These are phyloP conservation scores for Wallemia ichthyophaga DNA, from an alignment of 1,284 basidiomycete genomes.

Conservation along the genomic window DNA sequence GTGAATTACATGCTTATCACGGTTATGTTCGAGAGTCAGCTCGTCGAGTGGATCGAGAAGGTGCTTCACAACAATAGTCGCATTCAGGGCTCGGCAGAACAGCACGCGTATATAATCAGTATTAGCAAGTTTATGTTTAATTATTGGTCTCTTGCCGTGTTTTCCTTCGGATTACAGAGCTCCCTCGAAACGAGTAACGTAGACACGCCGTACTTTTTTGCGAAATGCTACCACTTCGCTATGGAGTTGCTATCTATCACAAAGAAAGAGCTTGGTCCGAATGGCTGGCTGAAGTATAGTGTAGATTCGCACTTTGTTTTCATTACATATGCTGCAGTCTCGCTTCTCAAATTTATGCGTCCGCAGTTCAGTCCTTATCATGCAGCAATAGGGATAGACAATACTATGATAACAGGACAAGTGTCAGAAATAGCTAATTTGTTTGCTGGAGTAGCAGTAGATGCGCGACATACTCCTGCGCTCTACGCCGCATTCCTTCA, in stretches of 20 bases:
- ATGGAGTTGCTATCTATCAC: slow-evolving; percentile 7
- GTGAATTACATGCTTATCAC: slow-evolving; percentile 59
- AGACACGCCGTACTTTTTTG: slow-evolving; percentile 12
- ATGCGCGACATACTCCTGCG: slow-evolving; percentile 47
- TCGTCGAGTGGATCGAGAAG: slow-evolving; percentile 30
- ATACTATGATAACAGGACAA: slow-evolving; percentile 30
- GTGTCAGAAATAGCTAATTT: slow-evolving; percentile 51
- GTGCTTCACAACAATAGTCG: slow-evolving; percentile 6
- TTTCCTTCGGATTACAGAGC: slow-evolving; percentile 83
- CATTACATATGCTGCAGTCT: slow-evolving; percentile 59
- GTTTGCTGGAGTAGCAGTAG: slow-evolving; percentile 40
- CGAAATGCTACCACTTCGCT: slow-evolving; percentile 13
- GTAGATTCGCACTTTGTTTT: slow-evolving; percentile 79
- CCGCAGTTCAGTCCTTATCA: slow-evolving; percentile 11
- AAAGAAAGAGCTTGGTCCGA: slow-evolving; percentile 36
- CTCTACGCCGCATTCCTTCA: slow-evolving; percentile 61
- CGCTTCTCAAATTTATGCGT: slow-evolving; percentile 42
- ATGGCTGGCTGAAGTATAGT: slow-evolving; percentile 47
- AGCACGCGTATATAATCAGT: slow-evolving; percentile 22
- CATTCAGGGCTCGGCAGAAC: slow-evolving; percentile 3
- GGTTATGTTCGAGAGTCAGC: slow-evolving; percentile 52
- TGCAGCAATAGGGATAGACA: slow-evolving; percentile 4
- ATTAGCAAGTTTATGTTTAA: slow-evolving; percentile 47
- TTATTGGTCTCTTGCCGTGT: slow-evolving; percentile 58
- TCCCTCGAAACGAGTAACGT: slow-evolving; percentile 43